Conservation (phyloP, 2,329 filamentous ascomycete species). For the Esteya vermicola region DNA sequence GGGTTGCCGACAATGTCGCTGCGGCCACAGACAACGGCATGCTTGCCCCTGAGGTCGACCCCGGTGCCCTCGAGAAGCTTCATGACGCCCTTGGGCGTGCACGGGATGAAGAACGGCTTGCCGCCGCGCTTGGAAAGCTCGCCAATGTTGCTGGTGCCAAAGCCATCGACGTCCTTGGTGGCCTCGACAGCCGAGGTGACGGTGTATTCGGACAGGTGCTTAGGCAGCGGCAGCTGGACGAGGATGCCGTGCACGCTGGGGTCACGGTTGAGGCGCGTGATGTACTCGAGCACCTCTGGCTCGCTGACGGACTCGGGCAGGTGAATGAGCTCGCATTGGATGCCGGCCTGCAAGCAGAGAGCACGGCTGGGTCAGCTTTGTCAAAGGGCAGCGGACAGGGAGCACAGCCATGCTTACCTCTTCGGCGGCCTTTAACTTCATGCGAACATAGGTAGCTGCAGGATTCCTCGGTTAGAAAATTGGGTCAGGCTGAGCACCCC, state of each 20-base stretch:
- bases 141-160: conserved; percentile 86
- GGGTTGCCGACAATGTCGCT: conserved; percentile 97
- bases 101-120: conserved; percentile 77
- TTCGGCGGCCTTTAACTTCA: conserved; percentile 95
- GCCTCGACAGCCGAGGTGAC: conserved; percentile 83
- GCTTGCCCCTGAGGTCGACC: conserved; percentile 74
- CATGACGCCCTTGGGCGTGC: conserved; percentile 97
- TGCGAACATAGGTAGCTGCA: conserved; percentile 90
- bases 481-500: background rate
- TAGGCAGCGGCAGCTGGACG: conserved; percentile 82
- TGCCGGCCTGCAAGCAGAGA: conserved; percentile 57
- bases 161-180: conserved; percentile 96
- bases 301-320: conserved; percentile 72
- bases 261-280: conserved; percentile 76
- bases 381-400: too few relatives aligned
- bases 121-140: conserved; percentile 94
- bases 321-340: conserved; percentile 74
- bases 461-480: conserved; percentile 3
- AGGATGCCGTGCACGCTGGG: conserved; percentile 77
- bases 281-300: conserved; percentile 70
- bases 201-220: conserved; percentile 77
- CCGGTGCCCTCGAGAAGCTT: conserved; percentile 73
- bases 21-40: conserved; percentile 83
- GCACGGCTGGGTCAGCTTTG: background rate
- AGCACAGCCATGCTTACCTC: conserved; percentile 44